These are phyloP conservation scores for Botrytis galanthina DNA, from an alignment of 2,329 filamentous ascomycete species.

Conservation along the genomic window DNA sequence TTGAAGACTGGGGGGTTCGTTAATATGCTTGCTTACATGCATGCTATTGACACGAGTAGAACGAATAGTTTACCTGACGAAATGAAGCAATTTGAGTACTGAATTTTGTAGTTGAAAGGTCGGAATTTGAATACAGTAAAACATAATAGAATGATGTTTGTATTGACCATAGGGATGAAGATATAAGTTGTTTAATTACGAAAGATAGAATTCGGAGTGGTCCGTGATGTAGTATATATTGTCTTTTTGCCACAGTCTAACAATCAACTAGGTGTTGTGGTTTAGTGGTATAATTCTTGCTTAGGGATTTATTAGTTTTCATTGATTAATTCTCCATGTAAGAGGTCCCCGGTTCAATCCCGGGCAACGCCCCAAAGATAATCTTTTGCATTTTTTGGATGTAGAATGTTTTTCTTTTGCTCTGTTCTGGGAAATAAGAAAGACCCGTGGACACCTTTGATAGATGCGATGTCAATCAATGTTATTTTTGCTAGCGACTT, in stretches of 20 bases:
- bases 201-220: background rate
- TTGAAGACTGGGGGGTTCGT: too few relatives aligned
- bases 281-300: constrained; percentile 24
- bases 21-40: background rate
- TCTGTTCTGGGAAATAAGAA: background rate
- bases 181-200: background rate
- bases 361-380: constrained; percentile 5
- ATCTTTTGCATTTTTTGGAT: fast-evolving
- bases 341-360: constrained; percentile 24
- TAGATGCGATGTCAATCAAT: background rate
- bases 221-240: fast-evolving
- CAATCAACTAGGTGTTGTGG: background rate
- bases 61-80: background rate
- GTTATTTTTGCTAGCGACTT: background rate
- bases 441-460: background rate
- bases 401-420: background rate
- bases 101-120: background rate
- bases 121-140: background rate
- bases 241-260: fast-evolving
- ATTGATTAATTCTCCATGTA: background rate
- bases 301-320: constrained; percentile 2
- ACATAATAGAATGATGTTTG: fast-evolving
- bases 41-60: background rate
- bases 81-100: background rate
- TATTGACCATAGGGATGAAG: background rate